Base-by-base conservation (phyloP, 75 land plant genomes). In the Pinus tabuliformis region DNA sequence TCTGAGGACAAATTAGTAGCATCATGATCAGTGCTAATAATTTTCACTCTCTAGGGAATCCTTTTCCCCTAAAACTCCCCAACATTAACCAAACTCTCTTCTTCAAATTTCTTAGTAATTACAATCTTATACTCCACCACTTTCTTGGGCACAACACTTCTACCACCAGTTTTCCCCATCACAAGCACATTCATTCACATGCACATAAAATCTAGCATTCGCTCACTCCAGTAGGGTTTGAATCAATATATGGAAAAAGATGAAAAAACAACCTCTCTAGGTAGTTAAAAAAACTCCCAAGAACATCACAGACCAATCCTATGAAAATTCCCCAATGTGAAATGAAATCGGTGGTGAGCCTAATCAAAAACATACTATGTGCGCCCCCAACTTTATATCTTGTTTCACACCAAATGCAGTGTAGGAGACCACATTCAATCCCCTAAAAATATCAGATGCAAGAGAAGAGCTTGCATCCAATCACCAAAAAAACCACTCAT, bases 81-180 rank as follows among this genome's bases (percentile, higher is more conserved):
- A 57, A 18, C 37, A 11, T 26, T 11, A 3, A 13, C 6, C 0
- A 5, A n/a, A 60, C 5, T 6, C 62, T 62, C 15, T 18, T 62
- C 37, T 15, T 36, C 68, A 3, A 14, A 30, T 64, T 14, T 64
- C 68, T 64, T 64, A 6, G 33, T 36, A 17, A 17, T 64, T 6
- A 64, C 68, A 4, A 13, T 64, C 68, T 64, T 64, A 36, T 30
- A 64, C 17, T 64, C 68, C 68, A 64, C 39, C 5, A 64, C 36
- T 64, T 37, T 64, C 18, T 64, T 64, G 5, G 68, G 30, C 39
- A 16, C 39, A 13, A 17, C 16, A 36, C 16, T 64, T 64, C 68
- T 14, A 36, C 16, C 0, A 2, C 36, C 16, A 3, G 5, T 13
- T 2, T 15, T 33, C 0, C 33, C 66, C 16, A 36, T 36, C 18